These are phyloP conservation scores for Ganoderma lingzhi DNA, from an alignment of 1,284 basidiomycete genomes.

Conservation along the genomic window DNA sequence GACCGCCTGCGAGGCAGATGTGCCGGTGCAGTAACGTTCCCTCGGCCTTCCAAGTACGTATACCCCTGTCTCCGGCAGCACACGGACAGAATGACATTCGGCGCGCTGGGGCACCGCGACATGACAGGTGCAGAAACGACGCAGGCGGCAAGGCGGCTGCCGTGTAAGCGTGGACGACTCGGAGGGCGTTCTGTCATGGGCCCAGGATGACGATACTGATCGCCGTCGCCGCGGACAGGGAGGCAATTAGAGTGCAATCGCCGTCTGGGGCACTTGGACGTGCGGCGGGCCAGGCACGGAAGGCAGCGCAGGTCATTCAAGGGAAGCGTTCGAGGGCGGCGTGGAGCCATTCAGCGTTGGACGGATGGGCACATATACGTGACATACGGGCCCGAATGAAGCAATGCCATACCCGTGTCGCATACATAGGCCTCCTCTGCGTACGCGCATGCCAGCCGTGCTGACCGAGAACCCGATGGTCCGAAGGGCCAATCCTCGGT, in stretches of 20 bases:
- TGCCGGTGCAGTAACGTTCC: neutral
- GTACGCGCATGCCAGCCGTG: neutral
- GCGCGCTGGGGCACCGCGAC: neutral
- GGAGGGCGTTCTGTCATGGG: neutral
- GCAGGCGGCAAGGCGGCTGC: neutral
- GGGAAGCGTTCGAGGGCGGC: constrained; percentile 4
- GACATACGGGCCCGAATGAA: neutral
- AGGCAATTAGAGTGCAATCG: neutral
- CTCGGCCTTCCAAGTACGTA: constrained; percentile 7
- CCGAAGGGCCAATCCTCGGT: constrained; percentile 3
- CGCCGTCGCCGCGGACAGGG: neutral
- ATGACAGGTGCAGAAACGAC: constrained; percentile 3
- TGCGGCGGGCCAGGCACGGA: neutral
- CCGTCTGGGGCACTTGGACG: neutral
- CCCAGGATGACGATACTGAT: neutral
- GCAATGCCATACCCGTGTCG: neutral
- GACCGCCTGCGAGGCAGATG: neutral
- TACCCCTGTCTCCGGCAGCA: constrained; percentile 1
- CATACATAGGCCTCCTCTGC: neutral
- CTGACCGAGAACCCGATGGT: constrained; percentile 2
- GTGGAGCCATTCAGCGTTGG: neutral
- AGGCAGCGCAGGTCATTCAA: neutral
- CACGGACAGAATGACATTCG: constrained; percentile 4
- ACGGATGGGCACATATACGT: neutral
- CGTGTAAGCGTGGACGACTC: neutral